Base-by-base conservation (phyloP, 2,329 filamentous ascomycete genomes). In the Rutstroemia sp. region DNA sequence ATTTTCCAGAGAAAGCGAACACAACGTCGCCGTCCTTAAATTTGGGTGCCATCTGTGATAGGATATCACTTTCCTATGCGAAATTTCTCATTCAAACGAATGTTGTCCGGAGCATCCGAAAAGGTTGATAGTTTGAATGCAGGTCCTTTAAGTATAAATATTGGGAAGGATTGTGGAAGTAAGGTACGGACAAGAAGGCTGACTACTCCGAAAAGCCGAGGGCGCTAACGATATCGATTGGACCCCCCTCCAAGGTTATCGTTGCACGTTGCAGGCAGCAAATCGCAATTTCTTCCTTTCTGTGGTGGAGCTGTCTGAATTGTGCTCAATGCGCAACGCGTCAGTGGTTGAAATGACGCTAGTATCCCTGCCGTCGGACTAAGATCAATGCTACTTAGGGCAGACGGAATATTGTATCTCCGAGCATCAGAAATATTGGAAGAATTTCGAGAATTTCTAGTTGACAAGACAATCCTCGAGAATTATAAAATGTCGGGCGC, bases 1-100 rank as follows among this genome's bases (percentile, higher is more conserved):
- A 96, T 78, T 87, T 87, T 64, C 90, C 94, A 70, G 87, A 92
- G 70, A 99, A 81, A 63, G 78, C 73, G 59, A 83, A 70, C 62
- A 85, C 73, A 57, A 81, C 77, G 65, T 81, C 80, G 62, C 75
- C 75, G 74, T 86, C 83, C 72, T 86, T 86, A 73, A 82, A 85
- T 64, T 74, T 78, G 57, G 70, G 66, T 59, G 73, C 71, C 76
- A 79, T 78, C 30, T 58, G 56, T 63, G 57, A 56, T 60, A 27
- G 49, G 30, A 46, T 34, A 49, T 45, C 53, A 55, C 53, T 51
- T 19, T 12, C 30, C 38, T 51, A 37, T 55, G 44, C 52, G 50
- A 38, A 41, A 54, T 23, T 64, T 68, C 61, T 66, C 67, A 67
- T 66, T 58, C 62, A 68, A 65, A 65, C 37, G 61, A 63, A 46